These are phyloP conservation scores for Metrosideros polymorpha DNA, from an alignment of 441 rosid genomes.

Conservation along the genomic window DNA sequence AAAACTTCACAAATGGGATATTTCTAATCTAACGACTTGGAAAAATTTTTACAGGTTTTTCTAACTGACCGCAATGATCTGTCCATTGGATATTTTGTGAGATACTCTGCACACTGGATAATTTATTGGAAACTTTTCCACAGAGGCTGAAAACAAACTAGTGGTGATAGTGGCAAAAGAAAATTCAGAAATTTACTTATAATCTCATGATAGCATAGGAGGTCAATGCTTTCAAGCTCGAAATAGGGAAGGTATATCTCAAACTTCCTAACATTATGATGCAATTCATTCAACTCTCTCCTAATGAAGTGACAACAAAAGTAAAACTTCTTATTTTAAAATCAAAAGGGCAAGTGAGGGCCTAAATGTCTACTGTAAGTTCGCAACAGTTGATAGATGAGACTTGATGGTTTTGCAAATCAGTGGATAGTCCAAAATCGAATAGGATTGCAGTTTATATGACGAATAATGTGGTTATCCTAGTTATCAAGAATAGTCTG, in stretches of 20 bases:
- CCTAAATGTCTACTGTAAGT: neutral
- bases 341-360: neutral
- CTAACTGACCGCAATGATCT: neutral
- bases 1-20: neutral
- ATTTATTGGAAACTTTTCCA: neutral
- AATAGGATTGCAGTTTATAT: neutral
- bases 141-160: neutral
- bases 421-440: neutral
- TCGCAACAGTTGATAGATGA: neutral
- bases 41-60: neutral
- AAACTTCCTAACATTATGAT: neutral
- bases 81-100: neutral
- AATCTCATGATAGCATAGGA: neutral
- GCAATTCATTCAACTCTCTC: neutral
- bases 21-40: neutral
- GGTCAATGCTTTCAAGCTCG: neutral
- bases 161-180: neutral
- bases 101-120: neutral
- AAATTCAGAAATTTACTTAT: neutral
- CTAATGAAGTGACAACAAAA: neutral
- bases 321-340: neutral
- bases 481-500: neutral
- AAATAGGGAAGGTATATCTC: neutral
- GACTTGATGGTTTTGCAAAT: neutral
- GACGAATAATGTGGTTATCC: neutral